Conservation (phyloP, 768 basidiomycete species). For the Kwoniella sp. region DNA sequence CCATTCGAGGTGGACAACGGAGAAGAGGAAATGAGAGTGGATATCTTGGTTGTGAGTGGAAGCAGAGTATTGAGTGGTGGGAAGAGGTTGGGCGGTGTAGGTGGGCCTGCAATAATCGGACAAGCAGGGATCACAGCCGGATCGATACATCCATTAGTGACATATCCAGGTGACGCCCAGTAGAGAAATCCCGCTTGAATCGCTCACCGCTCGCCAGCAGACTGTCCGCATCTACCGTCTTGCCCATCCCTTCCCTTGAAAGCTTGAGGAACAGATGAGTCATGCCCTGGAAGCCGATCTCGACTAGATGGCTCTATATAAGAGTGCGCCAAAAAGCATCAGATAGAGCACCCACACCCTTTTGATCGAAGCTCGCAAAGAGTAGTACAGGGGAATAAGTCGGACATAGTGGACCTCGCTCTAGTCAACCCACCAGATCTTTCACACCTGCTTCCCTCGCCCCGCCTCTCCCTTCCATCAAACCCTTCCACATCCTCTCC, state of each 20-base stretch:
- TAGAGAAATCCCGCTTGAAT: not conserved
- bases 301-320: constrained; percentile 44
- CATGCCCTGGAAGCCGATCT: constrained; percentile 48
- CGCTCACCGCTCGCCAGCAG: constrained; percentile 44
- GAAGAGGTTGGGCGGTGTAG: constrained; percentile 47
- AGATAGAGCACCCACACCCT: no score
- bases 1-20: constrained; percentile 3
- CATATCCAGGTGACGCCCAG: not conserved
- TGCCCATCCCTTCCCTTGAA: constrained; percentile 38
- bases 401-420: not conserved
- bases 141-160: not conserved
- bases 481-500: constrained; percentile 49
- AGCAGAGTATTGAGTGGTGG: constrained; percentile 37
- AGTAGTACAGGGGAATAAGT: not conserved
- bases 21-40: constrained; percentile 13
- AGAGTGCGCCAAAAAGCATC: no score
- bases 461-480: constrained; percentile 44
- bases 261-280: constrained; percentile 45
- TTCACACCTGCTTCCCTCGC: constrained; percentile 48
- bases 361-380: no score
- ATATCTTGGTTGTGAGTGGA: constrained; percentile 30
- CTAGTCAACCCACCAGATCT: constrained; percentile 40
- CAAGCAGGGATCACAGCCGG: no score
- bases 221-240: constrained; percentile 34
- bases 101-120: constrained; percentile 40